These are phyloP conservation scores for Alliaria petiolata DNA, from an alignment of 345 rosid genomes.

Conservation along the genomic window DNA sequence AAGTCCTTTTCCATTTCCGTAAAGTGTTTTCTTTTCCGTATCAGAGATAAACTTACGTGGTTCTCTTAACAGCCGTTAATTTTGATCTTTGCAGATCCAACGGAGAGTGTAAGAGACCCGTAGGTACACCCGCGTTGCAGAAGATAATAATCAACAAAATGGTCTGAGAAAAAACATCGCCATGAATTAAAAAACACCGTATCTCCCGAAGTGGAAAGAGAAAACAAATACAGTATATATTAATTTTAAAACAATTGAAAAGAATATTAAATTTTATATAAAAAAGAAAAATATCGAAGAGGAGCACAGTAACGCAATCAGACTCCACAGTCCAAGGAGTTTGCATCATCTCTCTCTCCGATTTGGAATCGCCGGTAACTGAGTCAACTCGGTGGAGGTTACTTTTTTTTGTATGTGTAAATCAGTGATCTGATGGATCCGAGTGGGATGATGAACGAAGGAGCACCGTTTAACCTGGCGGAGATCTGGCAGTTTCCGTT, in stretches of 20 bases:
- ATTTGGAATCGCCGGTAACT: constrained; percentile 5
- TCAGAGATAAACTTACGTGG: neutral
- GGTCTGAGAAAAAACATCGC: no score
- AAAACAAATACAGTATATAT: neutral
- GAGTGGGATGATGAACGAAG: constrained; percentile 53
- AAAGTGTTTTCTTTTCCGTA: neutral
- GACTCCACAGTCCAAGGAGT: constrained; percentile 50
- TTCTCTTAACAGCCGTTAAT: neutral
- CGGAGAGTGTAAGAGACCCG: neutral
- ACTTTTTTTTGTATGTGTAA: neutral
- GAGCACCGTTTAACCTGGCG: constrained; percentile 39
- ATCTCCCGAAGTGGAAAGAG: no score
- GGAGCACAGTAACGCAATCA: constrained; percentile 37
- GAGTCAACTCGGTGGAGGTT: constrained; percentile 7
- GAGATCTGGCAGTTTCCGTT: constrained; percentile 87
- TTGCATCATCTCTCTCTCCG: neutral
- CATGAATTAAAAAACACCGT: no score
- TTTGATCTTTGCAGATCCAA: neutral
- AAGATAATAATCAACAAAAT: no score
- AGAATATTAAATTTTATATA: neutral
- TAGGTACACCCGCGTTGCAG: constrained; percentile 4
- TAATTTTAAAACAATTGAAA: neutral
- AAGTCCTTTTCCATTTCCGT: neutral
- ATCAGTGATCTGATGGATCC: constrained; percentile 55
- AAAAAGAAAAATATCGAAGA: neutral